Evolutionary conservation across 176 grass and related monocot genomes (phyloP).

Genomic region (Oropetium thomaeum): DNA sequence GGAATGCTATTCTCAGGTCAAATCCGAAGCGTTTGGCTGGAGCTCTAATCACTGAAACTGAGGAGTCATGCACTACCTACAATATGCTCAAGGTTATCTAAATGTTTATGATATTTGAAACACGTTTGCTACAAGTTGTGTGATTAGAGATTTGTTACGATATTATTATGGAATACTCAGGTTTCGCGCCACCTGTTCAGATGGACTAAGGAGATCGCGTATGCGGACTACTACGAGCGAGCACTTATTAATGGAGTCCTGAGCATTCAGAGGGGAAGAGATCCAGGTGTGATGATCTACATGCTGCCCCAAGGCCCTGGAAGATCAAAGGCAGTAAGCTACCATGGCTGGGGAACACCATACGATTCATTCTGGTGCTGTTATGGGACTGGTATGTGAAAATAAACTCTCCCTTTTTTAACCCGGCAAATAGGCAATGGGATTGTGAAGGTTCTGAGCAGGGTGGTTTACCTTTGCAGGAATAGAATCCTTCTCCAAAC

Average conservation of each 20-base stretch:
- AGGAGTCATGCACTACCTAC: conserved; percentile 94
- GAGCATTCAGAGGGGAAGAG: conserved; percentile 87
- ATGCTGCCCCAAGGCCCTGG: conserved; percentile 90
- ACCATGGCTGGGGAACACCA: conserved; percentile 81
- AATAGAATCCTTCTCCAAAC: conserved; percentile 91
- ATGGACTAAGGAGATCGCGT: conserved; percentile 82
- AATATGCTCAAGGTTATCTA: conserved; percentile 92
- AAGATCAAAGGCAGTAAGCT: conserved; percentile 68
- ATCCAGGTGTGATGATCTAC: conserved; percentile 98
- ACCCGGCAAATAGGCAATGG: neutral
- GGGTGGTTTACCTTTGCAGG: conserved; percentile 23
- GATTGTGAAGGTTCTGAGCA: neutral
- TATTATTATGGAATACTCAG: conserved; percentile 31
- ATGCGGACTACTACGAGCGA: conserved; percentile 87
- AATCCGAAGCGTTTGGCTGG: conserved; percentile 74
- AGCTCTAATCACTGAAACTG: conserved; percentile 64
- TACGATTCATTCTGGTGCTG: conserved; percentile 90
- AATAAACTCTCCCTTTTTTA: neutral
- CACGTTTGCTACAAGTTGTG: neutral
- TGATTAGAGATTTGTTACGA: neutral
- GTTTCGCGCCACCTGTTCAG: conserved; percentile 88
- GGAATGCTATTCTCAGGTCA: conserved; percentile 45
- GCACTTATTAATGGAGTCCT: conserved; percentile 84
- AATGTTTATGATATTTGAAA: neutral
- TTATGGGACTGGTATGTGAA: conserved; percentile 81